Percentiles rank a stretch among this genome's conserved stretches.
Evolutionary conservation across 164 flowering plant genomes (phyloP).

Genomic region (Vitis amurensis): DNA sequence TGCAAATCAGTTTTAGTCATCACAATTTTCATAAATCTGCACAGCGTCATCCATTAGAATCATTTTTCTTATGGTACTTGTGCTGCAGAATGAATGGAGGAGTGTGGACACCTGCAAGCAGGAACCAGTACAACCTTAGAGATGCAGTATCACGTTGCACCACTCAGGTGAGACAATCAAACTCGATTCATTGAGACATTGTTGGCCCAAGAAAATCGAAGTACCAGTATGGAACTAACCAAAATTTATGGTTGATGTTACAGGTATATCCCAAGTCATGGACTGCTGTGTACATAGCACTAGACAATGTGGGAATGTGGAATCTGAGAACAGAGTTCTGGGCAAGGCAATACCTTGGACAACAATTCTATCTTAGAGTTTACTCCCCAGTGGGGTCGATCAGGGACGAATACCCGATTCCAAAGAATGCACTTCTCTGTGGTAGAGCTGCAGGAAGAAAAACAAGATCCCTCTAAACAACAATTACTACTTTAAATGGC

Average conservation of each 20-base stretch:
- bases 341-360: conserved; percentile 81
- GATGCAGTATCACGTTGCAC: conserved; percentile 75
- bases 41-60: too few species aligned
- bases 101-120: conserved; percentile 53
- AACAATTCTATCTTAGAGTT: conserved; percentile 78
- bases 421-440: conserved; percentile 71
- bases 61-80: not conserved
- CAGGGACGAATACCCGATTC: conserved; percentile 72
- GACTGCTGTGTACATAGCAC: conserved; percentile 72
- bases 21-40: too few species aligned
- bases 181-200: not conserved
- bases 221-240: not conserved
- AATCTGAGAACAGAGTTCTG: conserved; percentile 71
- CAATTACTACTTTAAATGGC: not conserved
- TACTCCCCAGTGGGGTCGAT: conserved; percentile 48
- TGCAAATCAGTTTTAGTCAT: too few species aligned
- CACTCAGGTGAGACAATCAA: conserved; percentile 48
- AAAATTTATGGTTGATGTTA: conserved; percentile 4
- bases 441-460: conserved; percentile 51
- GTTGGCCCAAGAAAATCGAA: not conserved
- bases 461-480: conserved; percentile 20
- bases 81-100: conserved; percentile 81
- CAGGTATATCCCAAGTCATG: conserved; percentile 93
- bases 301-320: conserved; percentile 95
- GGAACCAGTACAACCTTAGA: conserved; percentile 60